phyloP scores from a whole-genome alignment of 176 grass and related monocot species.

The Aegilops tauschii region DNA sequence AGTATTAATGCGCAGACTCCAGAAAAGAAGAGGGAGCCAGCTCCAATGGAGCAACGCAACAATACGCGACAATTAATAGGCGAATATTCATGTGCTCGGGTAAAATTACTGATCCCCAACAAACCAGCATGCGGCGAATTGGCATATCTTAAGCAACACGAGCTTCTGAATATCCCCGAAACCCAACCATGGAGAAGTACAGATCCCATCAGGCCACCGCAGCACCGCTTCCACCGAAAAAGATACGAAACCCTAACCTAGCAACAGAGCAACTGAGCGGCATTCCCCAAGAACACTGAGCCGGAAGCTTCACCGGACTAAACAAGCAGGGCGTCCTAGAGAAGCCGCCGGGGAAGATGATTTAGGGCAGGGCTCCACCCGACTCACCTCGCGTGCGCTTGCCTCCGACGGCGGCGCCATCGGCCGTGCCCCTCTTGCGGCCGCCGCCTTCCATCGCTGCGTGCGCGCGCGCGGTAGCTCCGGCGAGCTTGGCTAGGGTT shows the following conservation, averaged over 20 bases:
- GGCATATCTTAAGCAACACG: background rate
- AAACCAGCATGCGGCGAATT: background rate
- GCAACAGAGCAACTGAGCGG: background rate
- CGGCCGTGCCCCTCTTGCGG: conserved; percentile 57
- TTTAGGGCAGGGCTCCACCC: background rate
- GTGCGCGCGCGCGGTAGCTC: background rate
- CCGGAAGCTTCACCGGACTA: background rate
- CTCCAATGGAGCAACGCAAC: background rate
- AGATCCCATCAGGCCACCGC: background rate
- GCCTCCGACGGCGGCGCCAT: conserved; percentile 8
- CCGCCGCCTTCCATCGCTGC: conserved; percentile 49
- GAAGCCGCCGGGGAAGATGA: background rate
- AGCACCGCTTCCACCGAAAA: background rate
- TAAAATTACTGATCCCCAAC: background rate
- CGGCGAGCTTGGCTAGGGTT: conserved; percentile 18
- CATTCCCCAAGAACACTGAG: background rate
- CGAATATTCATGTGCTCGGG: background rate
- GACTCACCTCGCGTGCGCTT: conserved; percentile 69
- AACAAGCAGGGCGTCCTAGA: background rate
- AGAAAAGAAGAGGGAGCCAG: background rate
- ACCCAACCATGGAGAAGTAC: background rate
- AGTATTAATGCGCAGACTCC: background rate
- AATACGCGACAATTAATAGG: background rate
- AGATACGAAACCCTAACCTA: background rate
- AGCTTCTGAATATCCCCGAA: background rate